Evolutionary conservation across 2,329 filamentous ascomycete genomes (phyloP), one percentile per base, ranked within the genome.

Genomic region (Fusarium caatingaense): DNA sequence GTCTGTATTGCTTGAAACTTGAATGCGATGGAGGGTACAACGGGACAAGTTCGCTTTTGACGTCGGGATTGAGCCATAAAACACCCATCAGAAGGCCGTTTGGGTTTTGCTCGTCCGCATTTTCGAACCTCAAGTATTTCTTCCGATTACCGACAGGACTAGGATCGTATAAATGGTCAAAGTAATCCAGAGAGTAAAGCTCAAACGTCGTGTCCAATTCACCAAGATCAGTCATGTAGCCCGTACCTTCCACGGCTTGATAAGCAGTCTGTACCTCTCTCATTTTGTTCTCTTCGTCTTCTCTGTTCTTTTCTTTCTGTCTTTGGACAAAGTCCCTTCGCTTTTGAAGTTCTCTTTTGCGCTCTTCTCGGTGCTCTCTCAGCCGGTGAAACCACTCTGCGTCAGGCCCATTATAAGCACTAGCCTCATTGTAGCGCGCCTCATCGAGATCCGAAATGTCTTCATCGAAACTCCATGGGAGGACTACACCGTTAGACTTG

Each of bases 391-490:
- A 64, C 1, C 20, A 16, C 4, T 21, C 9, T 16, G 53, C 51
- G 10, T 30, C 12, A 27, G 46, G 60, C 0, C 53, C 51, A 16
- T 32, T 15, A 23, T 51, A 48, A 3, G 13, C 3, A 18, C 1
- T 5, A 1, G 16, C 16, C 6, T 41, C 18, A 12, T 46, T 55
- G 12, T 10, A 8, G 1, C 1, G 30, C 2, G 20, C 13, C 13
- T 54, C 42, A 11, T 66, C 61, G 6, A 66, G 23, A n/a, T 54
- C 47, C 1, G 54, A 49, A 5, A 66, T 46, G 12, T 65, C 61
- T 27, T 45, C 9, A 18, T 66, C 54, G 6, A 66, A 66, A 2
- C 18, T 32, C 44, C 37, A 60, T 53, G 49, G 49, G 3, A 45
- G 20, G 6, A 66, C 20, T 0, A 41, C 20, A 0, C 30, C 21